Percentiles rank a stretch among this genome's conserved stretches.
phyloP scores from a whole-genome alignment of 2,329 filamentous ascomycete species.

The Colletotrichum siamense region DNA sequence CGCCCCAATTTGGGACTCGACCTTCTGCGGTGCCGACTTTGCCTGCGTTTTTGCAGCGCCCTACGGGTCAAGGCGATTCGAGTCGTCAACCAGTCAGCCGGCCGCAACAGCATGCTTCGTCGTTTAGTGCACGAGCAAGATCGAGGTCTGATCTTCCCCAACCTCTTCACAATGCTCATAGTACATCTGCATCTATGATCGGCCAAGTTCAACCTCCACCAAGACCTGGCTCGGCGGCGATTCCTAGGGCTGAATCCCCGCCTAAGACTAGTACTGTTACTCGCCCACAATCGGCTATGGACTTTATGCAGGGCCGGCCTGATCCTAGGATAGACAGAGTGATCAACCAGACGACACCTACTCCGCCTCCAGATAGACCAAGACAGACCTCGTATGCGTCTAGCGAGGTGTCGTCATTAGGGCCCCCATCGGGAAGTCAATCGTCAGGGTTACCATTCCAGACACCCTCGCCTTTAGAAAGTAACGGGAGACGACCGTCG shows the following conservation, averaged over 20 bases:
- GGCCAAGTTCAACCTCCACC: neutral
- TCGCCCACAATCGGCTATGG: neutral
- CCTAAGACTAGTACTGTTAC: neutral
- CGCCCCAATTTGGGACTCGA: rapidly evolving
- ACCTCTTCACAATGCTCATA: neutral
- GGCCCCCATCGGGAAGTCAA: constrained; percentile 30
- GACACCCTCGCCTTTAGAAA: constrained; percentile 34
- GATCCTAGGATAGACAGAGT: neutral
- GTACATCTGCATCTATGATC: neutral
- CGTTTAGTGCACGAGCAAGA: neutral
- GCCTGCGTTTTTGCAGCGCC: neutral
- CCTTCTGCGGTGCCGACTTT: neutral
- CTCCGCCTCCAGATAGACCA: neutral
- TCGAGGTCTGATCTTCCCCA: neutral
- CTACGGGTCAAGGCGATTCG: neutral
- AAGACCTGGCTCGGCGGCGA: neutral
- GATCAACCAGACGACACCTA: neutral
- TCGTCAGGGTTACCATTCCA: constrained; percentile 27
- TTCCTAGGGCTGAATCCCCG: neutral
- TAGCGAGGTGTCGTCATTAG: constrained; percentile 30
- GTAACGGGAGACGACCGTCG: neutral
- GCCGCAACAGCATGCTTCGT: neutral
- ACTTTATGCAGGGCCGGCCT: neutral
- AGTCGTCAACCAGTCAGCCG: neutral
- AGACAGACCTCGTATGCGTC: constrained; percentile 2